Evolutionary conservation across 2,329 filamentous ascomycete species (phyloP).

Genomic region (Phaeomoniella chlamydospora): DNA sequence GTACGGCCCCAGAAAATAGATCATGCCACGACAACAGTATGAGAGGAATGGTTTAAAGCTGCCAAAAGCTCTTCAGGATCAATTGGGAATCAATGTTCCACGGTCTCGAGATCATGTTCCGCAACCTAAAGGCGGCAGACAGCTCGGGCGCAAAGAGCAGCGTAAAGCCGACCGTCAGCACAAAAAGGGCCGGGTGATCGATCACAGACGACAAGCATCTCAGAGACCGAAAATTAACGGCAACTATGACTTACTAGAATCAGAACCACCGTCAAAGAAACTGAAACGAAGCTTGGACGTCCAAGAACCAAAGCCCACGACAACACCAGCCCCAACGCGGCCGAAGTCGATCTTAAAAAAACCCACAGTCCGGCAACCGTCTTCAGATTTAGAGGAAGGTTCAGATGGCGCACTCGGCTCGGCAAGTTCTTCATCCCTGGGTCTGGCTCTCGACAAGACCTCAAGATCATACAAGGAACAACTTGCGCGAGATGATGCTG

Average conservation of each 20-base stretch:
- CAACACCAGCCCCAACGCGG: conserved; percentile 12
- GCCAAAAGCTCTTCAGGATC: conserved; percentile 9
- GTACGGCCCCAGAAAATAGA: not conserved
- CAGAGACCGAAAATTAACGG: conserved; percentile 10
- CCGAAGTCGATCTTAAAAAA: conserved; percentile 23
- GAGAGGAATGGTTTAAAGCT: conserved; percentile 7
- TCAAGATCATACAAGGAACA: conserved; percentile 40
- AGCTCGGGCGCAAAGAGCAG: conserved; percentile 42
- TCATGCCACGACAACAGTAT: conserved; percentile 5
- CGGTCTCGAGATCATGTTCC: not conserved
- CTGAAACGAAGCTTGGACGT: conserved; percentile 5
- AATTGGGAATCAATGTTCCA: conserved; percentile 7
- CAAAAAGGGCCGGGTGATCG: conserved; percentile 33
- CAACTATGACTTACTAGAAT: conserved; percentile 16
- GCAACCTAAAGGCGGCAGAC: conserved; percentile 1
- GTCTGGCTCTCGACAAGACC: conserved; percentile 12
- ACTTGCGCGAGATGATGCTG: conserved; percentile 68
- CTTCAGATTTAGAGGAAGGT: not conserved
- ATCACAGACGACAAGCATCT: conserved; percentile 7
- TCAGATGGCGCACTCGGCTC: not conserved
- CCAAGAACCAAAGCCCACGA: conserved; percentile 7
- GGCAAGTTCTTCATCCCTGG: conserved; percentile 8
- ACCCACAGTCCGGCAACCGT: conserved; percentile 4
- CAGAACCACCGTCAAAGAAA: conserved; percentile 12
- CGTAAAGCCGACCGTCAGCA: conserved; percentile 51